These are phyloP conservation scores for Eutrema japonicum DNA, from an alignment of 345 rosid genomes.

Conservation along the genomic window DNA sequence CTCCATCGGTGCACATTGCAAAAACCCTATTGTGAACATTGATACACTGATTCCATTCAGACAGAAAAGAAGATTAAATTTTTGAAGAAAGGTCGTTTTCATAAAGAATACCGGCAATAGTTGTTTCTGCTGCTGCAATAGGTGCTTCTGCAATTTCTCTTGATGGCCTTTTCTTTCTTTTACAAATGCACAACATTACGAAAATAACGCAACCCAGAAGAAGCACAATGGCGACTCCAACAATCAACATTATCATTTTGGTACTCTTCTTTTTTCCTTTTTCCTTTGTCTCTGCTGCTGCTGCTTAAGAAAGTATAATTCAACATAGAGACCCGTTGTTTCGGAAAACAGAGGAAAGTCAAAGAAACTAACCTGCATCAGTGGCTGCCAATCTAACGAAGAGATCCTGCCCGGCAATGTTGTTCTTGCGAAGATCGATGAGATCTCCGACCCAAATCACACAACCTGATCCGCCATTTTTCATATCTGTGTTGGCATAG, in stretches of 20 bases:
- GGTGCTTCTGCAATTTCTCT: neutral
- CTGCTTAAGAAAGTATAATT: neutral
- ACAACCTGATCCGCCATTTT: constrained; percentile 4
- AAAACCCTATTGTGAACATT: neutral
- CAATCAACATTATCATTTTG: neutral
- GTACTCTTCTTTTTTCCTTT: neutral
- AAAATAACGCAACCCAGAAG: neutral
- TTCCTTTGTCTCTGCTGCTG: neutral
- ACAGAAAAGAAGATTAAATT: neutral
- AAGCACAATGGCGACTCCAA: neutral
- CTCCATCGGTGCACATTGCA: constrained; percentile 15
- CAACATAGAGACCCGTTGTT: no score
- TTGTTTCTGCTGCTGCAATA: neutral
- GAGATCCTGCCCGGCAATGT: neutral
- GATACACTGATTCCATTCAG: neutral
- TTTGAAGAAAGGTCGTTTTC: neutral
- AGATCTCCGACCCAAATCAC: constrained; percentile 8
- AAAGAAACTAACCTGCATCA: neutral
- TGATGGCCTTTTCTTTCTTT: neutral
- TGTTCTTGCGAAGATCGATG: constrained; percentile 6
- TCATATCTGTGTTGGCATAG: neutral
- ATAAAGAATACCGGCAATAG: neutral
- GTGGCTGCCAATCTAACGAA: neutral
- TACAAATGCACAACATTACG: neutral
- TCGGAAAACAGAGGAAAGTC: no score